Conservation (phyloP, 805 yeast species). For the Pichia occidentalis region DNA sequence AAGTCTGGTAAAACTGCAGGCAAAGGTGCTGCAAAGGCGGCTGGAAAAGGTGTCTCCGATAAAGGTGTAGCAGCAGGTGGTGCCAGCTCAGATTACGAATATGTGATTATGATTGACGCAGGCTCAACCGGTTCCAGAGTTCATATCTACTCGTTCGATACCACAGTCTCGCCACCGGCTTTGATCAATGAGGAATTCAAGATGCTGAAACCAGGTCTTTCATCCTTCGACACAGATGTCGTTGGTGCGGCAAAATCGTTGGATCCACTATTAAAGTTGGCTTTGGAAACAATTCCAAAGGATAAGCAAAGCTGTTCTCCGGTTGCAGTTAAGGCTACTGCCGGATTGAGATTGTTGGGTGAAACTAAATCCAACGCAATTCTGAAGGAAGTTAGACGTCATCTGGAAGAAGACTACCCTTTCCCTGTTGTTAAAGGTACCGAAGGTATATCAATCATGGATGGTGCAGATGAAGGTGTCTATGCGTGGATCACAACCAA, state of each 20-base stretch:
- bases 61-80: conserved; percentile 1
- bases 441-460: conserved; percentile 92
- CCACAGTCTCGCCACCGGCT: conserved; percentile 77
- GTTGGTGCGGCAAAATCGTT: conserved; percentile 84
- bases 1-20: neutral
- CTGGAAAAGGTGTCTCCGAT: neutral
- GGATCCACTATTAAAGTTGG: conserved; percentile 72
- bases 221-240: conserved; percentile 74
- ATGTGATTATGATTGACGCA: conserved; percentile 93
- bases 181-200: conserved; percentile 75
- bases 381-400: conserved; percentile 66
- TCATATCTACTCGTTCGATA: conserved; percentile 87
- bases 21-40: neutral
- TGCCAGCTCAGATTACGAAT: conserved; percentile 39
- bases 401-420: conserved; percentile 76
- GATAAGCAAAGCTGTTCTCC: conserved; percentile 77
- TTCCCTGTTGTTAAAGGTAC: conserved; percentile 82
- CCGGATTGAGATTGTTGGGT: conserved; percentile 87
- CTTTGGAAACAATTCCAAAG: conserved; percentile 71
- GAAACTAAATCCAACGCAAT: conserved; percentile 64
- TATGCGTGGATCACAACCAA: conserved; percentile 98
- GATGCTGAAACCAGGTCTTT: conserved; percentile 89
- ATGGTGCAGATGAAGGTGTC: conserved; percentile 95
- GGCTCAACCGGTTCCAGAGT: conserved; percentile 97
- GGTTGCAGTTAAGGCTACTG: conserved; percentile 95